Conservation (phyloP, 768 basidiomycete genomes). For the Gautieria morchelliformis region DNA sequence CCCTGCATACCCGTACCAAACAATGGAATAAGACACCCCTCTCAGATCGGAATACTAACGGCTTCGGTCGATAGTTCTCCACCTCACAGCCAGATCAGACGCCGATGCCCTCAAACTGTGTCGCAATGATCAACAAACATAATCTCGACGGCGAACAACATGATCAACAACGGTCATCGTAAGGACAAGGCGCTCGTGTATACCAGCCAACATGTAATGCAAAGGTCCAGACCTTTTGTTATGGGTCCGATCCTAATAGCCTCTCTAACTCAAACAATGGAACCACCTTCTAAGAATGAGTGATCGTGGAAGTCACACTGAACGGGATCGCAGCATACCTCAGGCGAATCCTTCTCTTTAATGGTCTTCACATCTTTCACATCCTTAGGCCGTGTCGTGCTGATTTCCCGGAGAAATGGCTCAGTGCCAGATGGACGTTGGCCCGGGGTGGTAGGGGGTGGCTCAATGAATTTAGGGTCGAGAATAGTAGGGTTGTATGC, state of each 20-base stretch:
- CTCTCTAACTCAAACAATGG: conserved; percentile 2
- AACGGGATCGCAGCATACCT: background rate
- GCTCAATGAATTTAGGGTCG: background rate
- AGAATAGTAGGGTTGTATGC: conserved; percentile 1
- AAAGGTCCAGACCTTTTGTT: background rate
- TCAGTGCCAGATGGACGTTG: conserved; percentile 1
- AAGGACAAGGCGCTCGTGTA: no score
- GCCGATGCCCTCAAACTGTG: no score
- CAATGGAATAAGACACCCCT: background rate
- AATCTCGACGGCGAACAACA: no score
- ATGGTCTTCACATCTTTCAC: background rate
- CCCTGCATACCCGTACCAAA: background rate
- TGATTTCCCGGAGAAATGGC: background rate
- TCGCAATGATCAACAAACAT: no score
- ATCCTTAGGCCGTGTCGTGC: background rate
- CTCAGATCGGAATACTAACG: background rate
- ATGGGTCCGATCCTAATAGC: background rate
- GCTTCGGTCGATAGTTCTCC: no score
- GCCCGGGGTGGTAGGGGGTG: background rate
- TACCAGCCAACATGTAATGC: no score
- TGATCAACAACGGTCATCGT: no score
- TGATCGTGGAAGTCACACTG: background rate
- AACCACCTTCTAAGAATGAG: background rate
- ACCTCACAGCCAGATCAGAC: no score
- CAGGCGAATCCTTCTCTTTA: background rate